These are phyloP conservation scores for Piper longum DNA, from an alignment of 164 flowering plant genomes.

Conservation along the genomic window DNA sequence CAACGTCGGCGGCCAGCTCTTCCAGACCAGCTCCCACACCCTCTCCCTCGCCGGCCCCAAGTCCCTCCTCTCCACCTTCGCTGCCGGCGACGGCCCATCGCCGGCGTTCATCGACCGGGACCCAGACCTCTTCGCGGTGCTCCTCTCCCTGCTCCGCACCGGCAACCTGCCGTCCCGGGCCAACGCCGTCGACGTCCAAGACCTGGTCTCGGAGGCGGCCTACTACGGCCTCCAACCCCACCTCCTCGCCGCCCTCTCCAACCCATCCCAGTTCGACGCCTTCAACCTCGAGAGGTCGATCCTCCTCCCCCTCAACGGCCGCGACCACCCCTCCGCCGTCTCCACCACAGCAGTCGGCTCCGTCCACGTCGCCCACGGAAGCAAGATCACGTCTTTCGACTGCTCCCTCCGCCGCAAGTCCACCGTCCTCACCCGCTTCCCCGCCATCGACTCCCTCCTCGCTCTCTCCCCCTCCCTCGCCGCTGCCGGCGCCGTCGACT, in stretches of 20 bases:
- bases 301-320: constrained; percentile 49
- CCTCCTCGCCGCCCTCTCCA: constrained; percentile 36
- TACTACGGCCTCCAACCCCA: constrained; percentile 57
- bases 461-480: constrained; percentile 43
- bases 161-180: constrained; percentile 76
- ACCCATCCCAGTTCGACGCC: constrained; percentile 72
- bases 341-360: constrained; percentile 56
- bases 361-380: constrained; percentile 76
- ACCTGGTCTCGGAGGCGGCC: constrained; percentile 51
- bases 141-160: constrained; percentile 67
- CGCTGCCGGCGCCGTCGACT: constrained; percentile 90
- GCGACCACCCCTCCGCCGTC: constrained; percentile 69
- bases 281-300: constrained; percentile 55
- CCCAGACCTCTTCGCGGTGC: constrained; percentile 72
- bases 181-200: constrained; percentile 50
- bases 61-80: constrained; percentile 42
- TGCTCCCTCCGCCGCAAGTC: constrained; percentile 61
- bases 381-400: constrained; percentile 85
- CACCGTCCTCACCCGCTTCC: constrained; percentile 60
- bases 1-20: constrained; percentile 85
- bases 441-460: constrained; percentile 61
- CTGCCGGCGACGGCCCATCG: constrained; percentile 4
- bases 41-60: constrained; percentile 48
- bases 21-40: constrained; percentile 86
- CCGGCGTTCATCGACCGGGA: constrained; percentile 76